Conservation (phyloP, 208 protist genomes). For the Phytomonas sp. region DNA sequence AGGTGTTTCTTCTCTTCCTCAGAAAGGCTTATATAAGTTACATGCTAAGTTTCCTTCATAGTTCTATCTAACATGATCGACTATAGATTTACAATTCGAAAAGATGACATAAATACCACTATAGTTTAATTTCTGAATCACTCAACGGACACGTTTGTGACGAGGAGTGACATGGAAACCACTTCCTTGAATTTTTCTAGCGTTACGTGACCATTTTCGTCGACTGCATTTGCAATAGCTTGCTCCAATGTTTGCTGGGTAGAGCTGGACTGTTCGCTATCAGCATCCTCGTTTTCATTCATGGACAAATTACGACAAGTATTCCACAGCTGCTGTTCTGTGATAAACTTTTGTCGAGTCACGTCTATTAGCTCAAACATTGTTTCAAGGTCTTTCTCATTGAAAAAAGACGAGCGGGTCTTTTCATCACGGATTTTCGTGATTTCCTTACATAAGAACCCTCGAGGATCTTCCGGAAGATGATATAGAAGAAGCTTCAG, state of each 20-base stretch:
- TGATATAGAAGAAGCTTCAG: conserved; percentile 82
- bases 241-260: conserved; percentile 28
- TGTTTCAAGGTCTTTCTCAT: conserved; percentile 81
- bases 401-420: conserved; percentile 66
- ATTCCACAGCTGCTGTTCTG: conserved; percentile 78
- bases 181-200: conserved; percentile 83
- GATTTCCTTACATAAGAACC: conserved; percentile 73
- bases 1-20: neutral
- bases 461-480: conserved; percentile 67
- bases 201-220: conserved; percentile 63
- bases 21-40: neutral
- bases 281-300: conserved; percentile 12
- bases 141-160: conserved; percentile 51
- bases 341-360: conserved; percentile 78
- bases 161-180: conserved; percentile 52
- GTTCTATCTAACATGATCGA: neutral
- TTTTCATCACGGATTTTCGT: conserved; percentile 52
- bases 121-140: conserved; percentile 5
- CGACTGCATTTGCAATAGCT: conserved; percentile 53
- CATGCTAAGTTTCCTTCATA: neutral
- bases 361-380: conserved; percentile 91
- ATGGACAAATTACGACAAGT: conserved; percentile 79
- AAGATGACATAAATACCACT: neutral
- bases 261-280: conserved; percentile 17
- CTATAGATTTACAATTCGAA: neutral